Evolutionary conservation across 2,329 filamentous ascomycete species (phyloP).

Genomic region (Pseudogymnoascus pannorum): DNA sequence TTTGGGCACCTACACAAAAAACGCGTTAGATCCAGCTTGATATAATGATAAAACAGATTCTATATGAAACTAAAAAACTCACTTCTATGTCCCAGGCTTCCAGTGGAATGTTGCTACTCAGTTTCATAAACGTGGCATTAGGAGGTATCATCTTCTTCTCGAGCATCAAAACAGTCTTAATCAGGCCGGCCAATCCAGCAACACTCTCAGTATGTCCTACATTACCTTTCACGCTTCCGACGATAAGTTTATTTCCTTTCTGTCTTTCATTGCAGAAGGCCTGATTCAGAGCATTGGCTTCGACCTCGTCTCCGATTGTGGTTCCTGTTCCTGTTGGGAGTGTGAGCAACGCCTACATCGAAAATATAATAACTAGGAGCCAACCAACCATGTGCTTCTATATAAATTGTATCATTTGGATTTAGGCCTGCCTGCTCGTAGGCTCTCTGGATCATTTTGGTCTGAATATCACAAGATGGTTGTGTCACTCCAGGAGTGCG

Average conservation of each 20-base stretch:
- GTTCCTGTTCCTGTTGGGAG: slow-evolving; percentile 1
- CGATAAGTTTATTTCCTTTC: neutral
- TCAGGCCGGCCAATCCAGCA: slow-evolving; percentile 19
- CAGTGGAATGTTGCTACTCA: slow-evolving; percentile 4
- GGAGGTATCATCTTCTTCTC: slow-evolving; percentile 26
- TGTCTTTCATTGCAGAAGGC: slow-evolving; percentile 18
- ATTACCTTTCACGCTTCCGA: neutral
- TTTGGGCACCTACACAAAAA: neutral
- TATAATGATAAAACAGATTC: too few relatives aligned
- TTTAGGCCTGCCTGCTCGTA: slow-evolving; percentile 22
- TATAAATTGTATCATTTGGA: slow-evolving; percentile 11
- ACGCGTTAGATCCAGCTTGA: too few relatives aligned
- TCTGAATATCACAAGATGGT: slow-evolving; percentile 32
- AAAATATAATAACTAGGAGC: too few relatives aligned
- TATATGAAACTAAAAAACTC: neutral
- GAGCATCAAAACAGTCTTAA: slow-evolving; percentile 25
- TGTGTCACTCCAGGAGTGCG: slow-evolving; percentile 36
- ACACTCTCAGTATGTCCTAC: slow-evolving; percentile 23
- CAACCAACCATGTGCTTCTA: slow-evolving; percentile 15
- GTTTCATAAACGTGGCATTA: slow-evolving; percentile 27
- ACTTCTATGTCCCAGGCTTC: neutral
- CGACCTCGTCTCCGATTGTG: slow-evolving; percentile 14
- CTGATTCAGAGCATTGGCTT: slow-evolving; percentile 11
- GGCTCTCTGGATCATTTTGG: slow-evolving; percentile 25
- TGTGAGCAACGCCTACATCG: too few relatives aligned